Evolutionary conservation across 306 rosid genomes (phyloP).

Genomic region (Phaseolus lunatus): DNA sequence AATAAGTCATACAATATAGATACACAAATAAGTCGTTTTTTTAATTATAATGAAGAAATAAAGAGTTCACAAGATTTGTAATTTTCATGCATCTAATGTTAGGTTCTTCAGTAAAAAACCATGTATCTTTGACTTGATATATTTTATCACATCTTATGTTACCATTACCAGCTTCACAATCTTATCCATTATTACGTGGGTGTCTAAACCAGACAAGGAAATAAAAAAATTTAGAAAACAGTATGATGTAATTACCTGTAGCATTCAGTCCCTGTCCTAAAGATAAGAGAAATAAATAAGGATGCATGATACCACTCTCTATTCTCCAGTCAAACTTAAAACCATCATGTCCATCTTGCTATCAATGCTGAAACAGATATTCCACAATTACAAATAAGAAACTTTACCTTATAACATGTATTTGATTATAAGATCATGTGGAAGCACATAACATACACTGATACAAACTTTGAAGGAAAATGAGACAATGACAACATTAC

Average conservation of each 20-base stretch:
- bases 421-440: slow-evolving; percentile 22
- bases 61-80: slow-evolving; percentile 21
- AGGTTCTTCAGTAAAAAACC: slow-evolving; percentile 20
- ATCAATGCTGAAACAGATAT: slow-evolving; percentile 48
- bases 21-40: slow-evolving; percentile 23
- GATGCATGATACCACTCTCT: slow-evolving; percentile 43
- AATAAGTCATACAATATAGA: not conserved
- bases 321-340: slow-evolving; percentile 42
- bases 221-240: slow-evolving; percentile 14
- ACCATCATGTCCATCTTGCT: slow-evolving; percentile 38
- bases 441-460: slow-evolving; percentile 26
- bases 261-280: slow-evolving; percentile 39
- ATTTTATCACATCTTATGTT: slow-evolving; percentile 32
- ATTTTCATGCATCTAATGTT: slow-evolving; percentile 17
- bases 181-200: slow-evolving; percentile 21
- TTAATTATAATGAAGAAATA: slow-evolving; percentile 41
- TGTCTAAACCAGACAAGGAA: slow-evolving; percentile 37
- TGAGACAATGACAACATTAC: slow-evolving; percentile 45
- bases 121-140: slow-evolving; percentile 26
- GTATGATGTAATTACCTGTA: slow-evolving; percentile 56
- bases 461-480: slow-evolving; percentile 15
- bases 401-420: slow-evolving; percentile 10
- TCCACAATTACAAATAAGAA: slow-evolving; percentile 33
- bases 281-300: slow-evolving; percentile 48
- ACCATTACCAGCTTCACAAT: slow-evolving; percentile 27